Percentiles rank a stretch among this genome's conserved stretches.
These are phyloP conservation scores for Xylaria bambusicola DNA, from an alignment of 495 filamentous ascomycete species.

Conservation along the genomic window DNA sequence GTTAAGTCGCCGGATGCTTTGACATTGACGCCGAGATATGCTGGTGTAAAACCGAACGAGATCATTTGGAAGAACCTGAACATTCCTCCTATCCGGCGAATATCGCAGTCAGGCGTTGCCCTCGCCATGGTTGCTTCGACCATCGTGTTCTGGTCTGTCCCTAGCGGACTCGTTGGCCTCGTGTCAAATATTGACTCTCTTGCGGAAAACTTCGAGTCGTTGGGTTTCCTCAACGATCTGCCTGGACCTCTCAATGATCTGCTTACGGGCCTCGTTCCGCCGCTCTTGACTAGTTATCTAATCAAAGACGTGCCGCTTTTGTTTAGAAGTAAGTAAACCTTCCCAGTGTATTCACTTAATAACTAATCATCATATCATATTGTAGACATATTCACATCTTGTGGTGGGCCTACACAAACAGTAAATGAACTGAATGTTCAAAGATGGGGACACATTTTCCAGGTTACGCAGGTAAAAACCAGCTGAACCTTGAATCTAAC, in stretches of 20 bases:
- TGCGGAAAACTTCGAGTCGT: constrained; percentile 59
- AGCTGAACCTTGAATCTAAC: neutral
- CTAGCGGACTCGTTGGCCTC: constrained; percentile 73
- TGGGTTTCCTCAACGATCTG: constrained; percentile 67
- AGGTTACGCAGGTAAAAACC: constrained; percentile 66
- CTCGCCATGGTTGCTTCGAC: constrained; percentile 64
- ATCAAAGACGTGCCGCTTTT: constrained; percentile 80
- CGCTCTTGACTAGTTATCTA: constrained; percentile 70
- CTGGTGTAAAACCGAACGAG: constrained; percentile 74
- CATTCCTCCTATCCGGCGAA: constrained; percentile 78
- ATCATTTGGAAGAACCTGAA: constrained; percentile 82
- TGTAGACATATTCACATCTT: constrained; percentile 69
- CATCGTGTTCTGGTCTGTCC: constrained; percentile 90
- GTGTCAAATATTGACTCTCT: constrained; percentile 78
- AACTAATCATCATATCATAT: too few species aligned
- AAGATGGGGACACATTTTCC: constrained; percentile 83
- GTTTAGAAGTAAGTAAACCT: constrained; percentile 69
- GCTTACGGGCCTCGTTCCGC: constrained; percentile 77
- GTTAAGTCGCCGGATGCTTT: constrained; percentile 77
- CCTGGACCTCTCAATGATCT: constrained; percentile 68
- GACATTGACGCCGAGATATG: constrained; percentile 83
- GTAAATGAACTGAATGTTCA: constrained; percentile 76
- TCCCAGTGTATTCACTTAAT: too few species aligned
- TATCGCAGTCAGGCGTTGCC: constrained; percentile 67
- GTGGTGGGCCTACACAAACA: constrained; percentile 70